Evolutionary conservation across 306 rosid genomes (phyloP), one percentile per base, ranked within the genome.

Genomic region (Comarum palustre): DNA sequence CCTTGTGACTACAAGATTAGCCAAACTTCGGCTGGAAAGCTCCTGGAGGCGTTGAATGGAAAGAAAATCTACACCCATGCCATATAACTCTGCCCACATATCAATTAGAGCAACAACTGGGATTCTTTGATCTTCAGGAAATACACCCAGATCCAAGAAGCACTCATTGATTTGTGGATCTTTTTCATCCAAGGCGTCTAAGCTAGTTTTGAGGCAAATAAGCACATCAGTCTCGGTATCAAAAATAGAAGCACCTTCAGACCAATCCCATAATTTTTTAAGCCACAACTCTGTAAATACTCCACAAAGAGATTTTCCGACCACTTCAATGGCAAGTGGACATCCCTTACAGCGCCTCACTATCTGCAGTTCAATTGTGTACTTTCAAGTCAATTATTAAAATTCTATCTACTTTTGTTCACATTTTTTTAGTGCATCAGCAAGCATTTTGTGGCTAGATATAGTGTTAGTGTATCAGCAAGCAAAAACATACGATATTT

Each of bases 101-200:
- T 88, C 94, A 62, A 90, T 68, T 59, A 90, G 88, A 24, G 83
- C 71, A 45, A 82, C 46, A 22, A 69, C 89, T 41, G 87, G 81
- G 46, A 86, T 90, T 78, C 82, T 88, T 48, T 84, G 87, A 46
- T 77, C 90, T 71, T 83, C 87, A 9, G 92, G 96, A 80, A 90
- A 90, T 24, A 77, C 79, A 72, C 86, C 77, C 16, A 90, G 73
- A 65, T 88, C 88, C 73, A 57, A 25, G 79, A 90, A 90, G 74
- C 90, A 78, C 24, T 89, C 75, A 76, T 71, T 87, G 67, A 45
- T 3, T 0, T 4, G 1, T 58, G 54, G 25, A 32, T 75, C 38
- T 34, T 34, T 34, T 34, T 34, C 38, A 34, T 34, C 76, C 50
- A 68, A 67, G 5, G 55, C 77, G 73, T 83, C 90, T 5, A 88